These are phyloP conservation scores for Solanum lycopersicoides DNA, from an alignment of 257 asterid species.

Conservation along the genomic window DNA sequence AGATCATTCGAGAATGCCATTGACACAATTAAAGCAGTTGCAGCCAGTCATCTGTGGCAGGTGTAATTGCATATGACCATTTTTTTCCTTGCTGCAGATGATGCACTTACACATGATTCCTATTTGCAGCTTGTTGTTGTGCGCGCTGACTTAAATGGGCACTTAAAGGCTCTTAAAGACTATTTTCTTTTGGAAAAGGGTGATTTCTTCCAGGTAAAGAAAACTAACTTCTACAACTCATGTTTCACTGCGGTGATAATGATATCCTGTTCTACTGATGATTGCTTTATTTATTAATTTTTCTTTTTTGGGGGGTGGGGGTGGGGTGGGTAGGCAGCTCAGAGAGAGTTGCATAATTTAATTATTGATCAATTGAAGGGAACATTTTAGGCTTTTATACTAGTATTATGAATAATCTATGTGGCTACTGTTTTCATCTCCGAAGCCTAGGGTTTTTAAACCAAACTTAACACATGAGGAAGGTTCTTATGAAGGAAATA, in stretches of 20 bases:
- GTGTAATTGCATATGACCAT: slow-evolving; percentile 23
- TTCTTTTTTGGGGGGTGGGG: background rate
- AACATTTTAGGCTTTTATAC: background rate
- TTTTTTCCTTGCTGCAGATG: slow-evolving; percentile 5
- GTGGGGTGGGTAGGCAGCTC: background rate
- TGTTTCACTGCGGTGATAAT: background rate
- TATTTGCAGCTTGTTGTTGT: slow-evolving; percentile 86
- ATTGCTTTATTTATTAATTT: background rate
- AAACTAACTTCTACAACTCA: background rate
- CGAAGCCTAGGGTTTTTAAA: background rate
- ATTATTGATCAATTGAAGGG: background rate
- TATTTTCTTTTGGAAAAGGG: slow-evolving; percentile 98
- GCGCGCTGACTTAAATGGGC: slow-evolving; percentile 99
- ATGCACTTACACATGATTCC: slow-evolving; percentile 8
- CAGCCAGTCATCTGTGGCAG: slow-evolving; percentile 99
- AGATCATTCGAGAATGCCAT: slow-evolving; percentile 82
- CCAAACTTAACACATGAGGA: background rate
- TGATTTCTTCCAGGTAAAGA: slow-evolving; percentile 86
- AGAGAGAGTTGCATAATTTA: background rate
- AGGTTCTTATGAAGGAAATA: background rate
- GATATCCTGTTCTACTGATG: background rate
- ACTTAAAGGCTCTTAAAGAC: slow-evolving; percentile 94
- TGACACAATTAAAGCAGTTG: slow-evolving; percentile 79
- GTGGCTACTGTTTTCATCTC: background rate
- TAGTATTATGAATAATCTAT: background rate